Percentiles rank a stretch among this genome's conserved stretches.
phyloP scores from a whole-genome alignment of 2,329 filamentous ascomycete genomes.

The Graphilbum fragrans region DNA sequence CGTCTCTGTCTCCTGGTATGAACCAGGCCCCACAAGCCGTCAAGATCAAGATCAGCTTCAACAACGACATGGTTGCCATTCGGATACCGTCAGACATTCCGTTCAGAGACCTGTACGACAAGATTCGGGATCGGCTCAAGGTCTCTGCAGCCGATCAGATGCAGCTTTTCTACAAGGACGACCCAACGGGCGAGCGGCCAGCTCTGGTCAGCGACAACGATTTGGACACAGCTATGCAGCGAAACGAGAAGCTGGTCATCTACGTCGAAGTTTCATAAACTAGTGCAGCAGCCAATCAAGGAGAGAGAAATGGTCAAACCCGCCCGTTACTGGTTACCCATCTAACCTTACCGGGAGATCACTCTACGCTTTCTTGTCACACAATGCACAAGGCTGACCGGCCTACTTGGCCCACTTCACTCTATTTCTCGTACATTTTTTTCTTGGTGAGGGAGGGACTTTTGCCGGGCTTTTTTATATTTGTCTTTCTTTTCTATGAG shows the following conservation, averaged over 20 bases:
- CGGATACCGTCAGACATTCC: slow-evolving; percentile 72
- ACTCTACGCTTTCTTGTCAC: too few relatives aligned
- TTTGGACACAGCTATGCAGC: slow-evolving; percentile 64
- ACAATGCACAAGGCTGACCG: too few relatives aligned
- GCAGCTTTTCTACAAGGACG: slow-evolving; percentile 76
- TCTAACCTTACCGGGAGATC: too few relatives aligned
- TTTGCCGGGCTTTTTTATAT: too few relatives aligned
- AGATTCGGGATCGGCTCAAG: slow-evolving; percentile 74
- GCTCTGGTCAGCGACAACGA: slow-evolving; percentile 70
- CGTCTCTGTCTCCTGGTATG: slow-evolving; percentile 39
- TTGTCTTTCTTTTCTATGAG: too few relatives aligned
- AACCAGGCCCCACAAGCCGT: slow-evolving; percentile 42
- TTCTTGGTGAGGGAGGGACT: too few relatives aligned
- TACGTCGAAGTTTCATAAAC: slow-evolving; percentile 46
- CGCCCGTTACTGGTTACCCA: too few relatives aligned
- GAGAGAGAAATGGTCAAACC: not conserved
- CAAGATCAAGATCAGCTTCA: slow-evolving; percentile 93
- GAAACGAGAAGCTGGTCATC: slow-evolving; percentile 79
- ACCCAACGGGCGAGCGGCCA: slow-evolving; percentile 62
- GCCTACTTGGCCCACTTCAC: too few relatives aligned
- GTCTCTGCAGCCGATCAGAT: slow-evolving; percentile 57
- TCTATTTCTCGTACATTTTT: not conserved
- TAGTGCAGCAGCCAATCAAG: too few relatives aligned
- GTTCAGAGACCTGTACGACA: slow-evolving; percentile 68
- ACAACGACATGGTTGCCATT: slow-evolving; percentile 84